Evolutionary conservation across 2,329 filamentous ascomycete species (phyloP).

Genomic region (Alternaria sp.): DNA sequence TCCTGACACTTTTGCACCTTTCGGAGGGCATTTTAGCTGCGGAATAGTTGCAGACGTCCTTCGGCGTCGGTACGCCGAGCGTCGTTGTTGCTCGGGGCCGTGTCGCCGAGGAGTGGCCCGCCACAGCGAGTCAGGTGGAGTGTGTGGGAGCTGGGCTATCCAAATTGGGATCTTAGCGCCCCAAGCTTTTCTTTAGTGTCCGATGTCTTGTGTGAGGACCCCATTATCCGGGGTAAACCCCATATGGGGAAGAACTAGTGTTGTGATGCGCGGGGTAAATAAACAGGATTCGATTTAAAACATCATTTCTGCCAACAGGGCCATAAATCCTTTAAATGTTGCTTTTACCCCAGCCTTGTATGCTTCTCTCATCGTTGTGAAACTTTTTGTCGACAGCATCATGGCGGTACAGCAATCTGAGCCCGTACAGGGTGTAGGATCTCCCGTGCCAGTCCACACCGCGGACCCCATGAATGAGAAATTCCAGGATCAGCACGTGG

Average conservation of each 20-base stretch:
- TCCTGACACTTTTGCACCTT: background rate
- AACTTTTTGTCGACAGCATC: background rate
- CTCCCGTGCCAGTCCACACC: conserved; percentile 1
- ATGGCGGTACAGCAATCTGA: background rate
- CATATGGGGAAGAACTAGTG: background rate
- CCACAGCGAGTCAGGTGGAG: background rate
- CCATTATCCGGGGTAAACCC: background rate
- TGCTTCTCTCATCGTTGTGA: background rate
- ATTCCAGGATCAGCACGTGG: conserved; percentile 5
- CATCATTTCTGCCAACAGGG: background rate
- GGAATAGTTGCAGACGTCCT: background rate
- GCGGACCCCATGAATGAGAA: conserved; percentile 4
- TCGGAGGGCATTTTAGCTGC: background rate
- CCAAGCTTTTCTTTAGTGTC: background rate
- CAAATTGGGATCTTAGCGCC: background rate
- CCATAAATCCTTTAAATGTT: background rate
- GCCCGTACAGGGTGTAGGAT: background rate
- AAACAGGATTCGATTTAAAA: background rate
- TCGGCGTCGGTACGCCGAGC: background rate
- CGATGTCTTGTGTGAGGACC: background rate
- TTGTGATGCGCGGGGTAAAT: background rate
- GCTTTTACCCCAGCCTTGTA: background rate
- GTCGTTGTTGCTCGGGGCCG: background rate
- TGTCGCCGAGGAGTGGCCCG: background rate
- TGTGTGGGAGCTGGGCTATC: background rate